Evolutionary conservation across 805 yeast genomes (phyloP).

Genomic region (Groenewaldozyma salmanticensis): DNA sequence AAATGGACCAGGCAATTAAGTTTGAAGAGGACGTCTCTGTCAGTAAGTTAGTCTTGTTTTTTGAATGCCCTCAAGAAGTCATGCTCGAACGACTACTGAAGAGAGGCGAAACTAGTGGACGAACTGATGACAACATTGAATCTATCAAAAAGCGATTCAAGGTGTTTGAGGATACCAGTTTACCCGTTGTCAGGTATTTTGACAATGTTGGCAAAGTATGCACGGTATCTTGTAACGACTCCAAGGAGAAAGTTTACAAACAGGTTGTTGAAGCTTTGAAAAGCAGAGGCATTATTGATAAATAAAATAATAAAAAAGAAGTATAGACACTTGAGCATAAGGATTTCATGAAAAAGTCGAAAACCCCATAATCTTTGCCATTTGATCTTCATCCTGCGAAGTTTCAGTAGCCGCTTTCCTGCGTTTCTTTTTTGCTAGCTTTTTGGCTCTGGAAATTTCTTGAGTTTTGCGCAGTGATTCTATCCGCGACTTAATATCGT

Average conservation of each 20-base stretch:
- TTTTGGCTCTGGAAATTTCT: constrained; percentile 17
- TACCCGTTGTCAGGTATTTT: constrained; percentile 86
- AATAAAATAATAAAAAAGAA: no score
- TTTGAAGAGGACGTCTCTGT: constrained; percentile 59
- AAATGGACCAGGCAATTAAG: constrained; percentile 96
- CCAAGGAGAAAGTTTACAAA: constrained; percentile 68
- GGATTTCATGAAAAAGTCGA: constrained; percentile 15
- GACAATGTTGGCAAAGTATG: constrained; percentile 67
- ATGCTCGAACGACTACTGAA: constrained; percentile 80
- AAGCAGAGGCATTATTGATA: constrained; percentile 18
- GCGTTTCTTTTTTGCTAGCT: constrained; percentile 4
- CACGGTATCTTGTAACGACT: constrained; percentile 64
- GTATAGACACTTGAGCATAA: no score
- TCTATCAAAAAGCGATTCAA: constrained; percentile 82
- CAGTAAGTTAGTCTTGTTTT: constrained; percentile 30
- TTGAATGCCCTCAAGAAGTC: constrained; percentile 60
- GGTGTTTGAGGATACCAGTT: constrained; percentile 76
- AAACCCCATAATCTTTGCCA: constrained; percentile 48
- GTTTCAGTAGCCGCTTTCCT: constrained; percentile 13
- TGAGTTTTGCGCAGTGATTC: constrained; percentile 28
- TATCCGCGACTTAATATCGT: constrained; percentile 34
- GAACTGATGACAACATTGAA: constrained; percentile 87
- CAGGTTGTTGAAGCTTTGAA: constrained; percentile 60
- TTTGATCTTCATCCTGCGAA: constrained; percentile 20
- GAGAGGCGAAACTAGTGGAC: constrained; percentile 91